Base-by-base conservation (phyloP, 306 rosid species). In the Mimosa pudica region DNA sequence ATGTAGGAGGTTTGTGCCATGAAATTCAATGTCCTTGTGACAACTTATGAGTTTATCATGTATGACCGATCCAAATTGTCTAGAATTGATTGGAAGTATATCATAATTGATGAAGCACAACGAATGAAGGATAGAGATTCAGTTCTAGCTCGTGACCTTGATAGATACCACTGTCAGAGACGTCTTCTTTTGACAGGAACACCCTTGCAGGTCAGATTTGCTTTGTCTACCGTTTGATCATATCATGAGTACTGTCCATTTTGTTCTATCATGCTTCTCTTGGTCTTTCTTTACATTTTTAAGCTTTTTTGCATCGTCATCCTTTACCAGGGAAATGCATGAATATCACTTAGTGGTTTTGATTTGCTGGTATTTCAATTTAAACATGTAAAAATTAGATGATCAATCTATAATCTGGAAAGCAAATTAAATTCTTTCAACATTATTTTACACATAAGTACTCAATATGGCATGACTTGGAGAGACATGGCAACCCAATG, bases 31-130 rank as follows among this genome's bases (percentile, higher is more conserved):
- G 97, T 96, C 85, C 96, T 96, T 61, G 99, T 96, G 89, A 96
- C 99, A 47, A 96, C 99, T 78, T 96, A 96, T 77, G 99, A 96
- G 91, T 96, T 96, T 87, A 96, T 96, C 89, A 96, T 96, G 99
- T 96, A 93, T 82, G 99, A 96, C 80, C 99, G 99, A 62, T 83
- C 99, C 55, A 96, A 93, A 81, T 93, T 96, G 71, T 96, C 99
- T 16, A 96, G 91, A 87, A 76, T 96, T 80, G 98, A 93, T 78
- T 96, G 99, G 99, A 96, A 93, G 83, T 96, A 96, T 83, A 93
- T 96, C 73, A 69, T 96, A 85, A 96, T 96, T 88, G 99, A 96
- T 81, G 99, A 96, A 84, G 99, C 99, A 76, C 99, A 96, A 70
- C 86, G 99, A 87, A 96, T 96, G 99, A 96, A 96, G 77, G 99